Evolutionary conservation across 495 filamentous ascomycete species (phyloP).

Genomic region (Aspergillus saccharolyticus): DNA sequence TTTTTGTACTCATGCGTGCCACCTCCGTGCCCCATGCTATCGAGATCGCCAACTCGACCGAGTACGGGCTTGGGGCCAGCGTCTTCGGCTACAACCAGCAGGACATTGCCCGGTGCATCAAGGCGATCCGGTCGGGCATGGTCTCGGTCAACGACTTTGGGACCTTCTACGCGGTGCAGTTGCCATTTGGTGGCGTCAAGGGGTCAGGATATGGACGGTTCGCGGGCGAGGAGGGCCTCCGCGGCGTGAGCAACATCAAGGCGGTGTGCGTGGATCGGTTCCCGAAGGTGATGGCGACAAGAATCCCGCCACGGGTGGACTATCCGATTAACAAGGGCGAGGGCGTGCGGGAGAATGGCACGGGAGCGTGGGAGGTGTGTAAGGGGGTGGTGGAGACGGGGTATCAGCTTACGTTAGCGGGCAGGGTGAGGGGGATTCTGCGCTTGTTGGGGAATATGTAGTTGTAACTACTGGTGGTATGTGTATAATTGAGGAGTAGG

Average conservation of each 20-base stretch:
- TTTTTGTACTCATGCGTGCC: slow-evolving; percentile 79
- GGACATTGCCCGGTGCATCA: slow-evolving; percentile 55
- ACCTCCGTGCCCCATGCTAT: slow-evolving; percentile 56
- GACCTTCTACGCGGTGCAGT: slow-evolving; percentile 81
- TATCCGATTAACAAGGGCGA: slow-evolving; percentile 63
- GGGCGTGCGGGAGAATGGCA: slow-evolving; percentile 47
- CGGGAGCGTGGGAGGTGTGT: slow-evolving; percentile 53
- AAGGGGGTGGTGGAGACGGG: slow-evolving; percentile 59
- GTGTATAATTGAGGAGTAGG: neutral
- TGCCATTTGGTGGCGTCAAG: slow-evolving; percentile 85
- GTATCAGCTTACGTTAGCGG: slow-evolving; percentile 50
- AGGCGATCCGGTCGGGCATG: slow-evolving; percentile 76
- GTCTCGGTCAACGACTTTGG: slow-evolving; percentile 93
- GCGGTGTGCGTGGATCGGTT: slow-evolving; percentile 74
- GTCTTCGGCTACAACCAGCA: slow-evolving; percentile 62
- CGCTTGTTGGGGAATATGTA: slow-evolving; percentile 45
- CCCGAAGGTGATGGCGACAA: slow-evolving; percentile 53
- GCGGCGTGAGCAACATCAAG: slow-evolving; percentile 80
- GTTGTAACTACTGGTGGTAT: neutral
- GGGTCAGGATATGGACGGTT: slow-evolving; percentile 92
- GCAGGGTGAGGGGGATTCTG: slow-evolving; percentile 44
- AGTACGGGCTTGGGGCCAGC: slow-evolving; percentile 72
- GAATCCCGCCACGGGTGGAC: slow-evolving; percentile 70
- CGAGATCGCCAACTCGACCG: slow-evolving; percentile 66
- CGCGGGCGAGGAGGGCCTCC: slow-evolving; percentile 83